A percentile compares a stretch with the other conserved stretches of the same genome.
Conservation (phyloP, 371 early-diverging fungal genomes). For the Blakeslea trispora region DNA sequence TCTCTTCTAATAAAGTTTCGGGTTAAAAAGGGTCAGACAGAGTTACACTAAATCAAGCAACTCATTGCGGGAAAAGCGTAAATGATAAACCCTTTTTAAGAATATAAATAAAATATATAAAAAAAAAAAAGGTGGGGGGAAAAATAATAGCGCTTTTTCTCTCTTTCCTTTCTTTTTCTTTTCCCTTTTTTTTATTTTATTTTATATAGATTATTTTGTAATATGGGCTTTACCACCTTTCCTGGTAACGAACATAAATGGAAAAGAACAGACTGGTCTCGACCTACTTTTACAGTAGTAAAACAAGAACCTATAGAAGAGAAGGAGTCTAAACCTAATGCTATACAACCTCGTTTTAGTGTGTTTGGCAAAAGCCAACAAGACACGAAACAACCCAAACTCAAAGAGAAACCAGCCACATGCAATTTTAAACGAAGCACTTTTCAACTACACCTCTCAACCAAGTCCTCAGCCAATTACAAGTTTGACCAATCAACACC, state of each 20-base stretch:
- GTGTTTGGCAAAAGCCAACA: conserved; percentile 23
- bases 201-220: background rate
- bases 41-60: conserved; percentile 6
- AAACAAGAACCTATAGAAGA: conserved; percentile 1
- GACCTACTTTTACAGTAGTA: conserved; percentile 5
- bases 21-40: background rate
- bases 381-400: conserved; percentile 7
- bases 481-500: conserved; percentile 5
- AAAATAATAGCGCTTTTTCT: conserved; percentile 6
- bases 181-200: conserved; percentile 8
- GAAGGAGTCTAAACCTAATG: background rate
- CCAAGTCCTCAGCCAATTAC: conserved; percentile 9
- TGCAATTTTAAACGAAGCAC: conserved; percentile 6
- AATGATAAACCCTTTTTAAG: background rate
- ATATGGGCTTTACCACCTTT: conserved; percentile 28
- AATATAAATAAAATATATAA: background rate
- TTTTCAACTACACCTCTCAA: conserved; percentile 17
- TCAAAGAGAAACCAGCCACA: conserved; percentile 2
- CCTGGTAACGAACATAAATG: conserved; percentile 18
- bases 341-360: conserved; percentile 21
- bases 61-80: background rate
- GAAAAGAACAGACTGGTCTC: conserved; percentile 15
- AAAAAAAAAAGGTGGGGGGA: conserved; percentile 12
- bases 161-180: conserved; percentile 10
- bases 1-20: conserved; percentile 11